Evolutionary conservation across 768 basidiomycete genomes (phyloP).

Genomic region (Rossbeevera mucosa): DNA sequence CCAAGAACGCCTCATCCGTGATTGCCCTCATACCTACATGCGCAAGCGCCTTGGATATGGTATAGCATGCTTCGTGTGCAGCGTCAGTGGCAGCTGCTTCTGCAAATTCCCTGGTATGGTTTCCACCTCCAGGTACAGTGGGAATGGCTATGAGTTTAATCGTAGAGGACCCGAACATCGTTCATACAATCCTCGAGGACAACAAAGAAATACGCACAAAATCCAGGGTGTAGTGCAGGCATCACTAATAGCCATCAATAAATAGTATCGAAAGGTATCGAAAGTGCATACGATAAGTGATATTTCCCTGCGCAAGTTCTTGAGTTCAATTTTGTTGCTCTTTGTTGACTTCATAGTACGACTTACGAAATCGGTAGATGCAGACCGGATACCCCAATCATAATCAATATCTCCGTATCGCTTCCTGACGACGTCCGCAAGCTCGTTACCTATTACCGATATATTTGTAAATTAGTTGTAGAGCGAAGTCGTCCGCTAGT

Average conservation of each 20-base stretch:
- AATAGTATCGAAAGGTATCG: background rate
- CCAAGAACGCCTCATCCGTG: constrained; percentile 61
- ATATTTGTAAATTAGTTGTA: background rate
- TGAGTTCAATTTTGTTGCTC: background rate
- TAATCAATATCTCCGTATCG: constrained; percentile 62
- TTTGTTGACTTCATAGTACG: background rate
- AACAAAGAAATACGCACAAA: constrained; percentile 28
- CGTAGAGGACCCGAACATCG: background rate
- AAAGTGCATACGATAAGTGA: constrained; percentile 58
- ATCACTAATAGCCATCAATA: constrained; percentile 36
- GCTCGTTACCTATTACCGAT: constrained; percentile 49
- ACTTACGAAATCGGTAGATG: constrained; percentile 82
- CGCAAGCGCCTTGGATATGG: constrained; percentile 68
- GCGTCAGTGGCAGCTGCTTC: constrained; percentile 52
- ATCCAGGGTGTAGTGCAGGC: constrained; percentile 72
- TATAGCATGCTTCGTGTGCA: constrained; percentile 64
- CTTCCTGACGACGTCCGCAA: constrained; percentile 54
- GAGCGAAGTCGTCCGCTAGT: background rate
- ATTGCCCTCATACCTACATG: constrained; percentile 64
- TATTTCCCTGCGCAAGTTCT: constrained; percentile 37
- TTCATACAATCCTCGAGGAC: too few species aligned
- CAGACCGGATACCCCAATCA: constrained; percentile 61
- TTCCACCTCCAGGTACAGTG: constrained; percentile 64
- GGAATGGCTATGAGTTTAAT: constrained; percentile 59
- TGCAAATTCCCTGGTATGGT: constrained; percentile 71